Evolutionary conservation across 139 green algal species (phyloP).

Genomic region (Yamagishiella unicocca): DNA sequence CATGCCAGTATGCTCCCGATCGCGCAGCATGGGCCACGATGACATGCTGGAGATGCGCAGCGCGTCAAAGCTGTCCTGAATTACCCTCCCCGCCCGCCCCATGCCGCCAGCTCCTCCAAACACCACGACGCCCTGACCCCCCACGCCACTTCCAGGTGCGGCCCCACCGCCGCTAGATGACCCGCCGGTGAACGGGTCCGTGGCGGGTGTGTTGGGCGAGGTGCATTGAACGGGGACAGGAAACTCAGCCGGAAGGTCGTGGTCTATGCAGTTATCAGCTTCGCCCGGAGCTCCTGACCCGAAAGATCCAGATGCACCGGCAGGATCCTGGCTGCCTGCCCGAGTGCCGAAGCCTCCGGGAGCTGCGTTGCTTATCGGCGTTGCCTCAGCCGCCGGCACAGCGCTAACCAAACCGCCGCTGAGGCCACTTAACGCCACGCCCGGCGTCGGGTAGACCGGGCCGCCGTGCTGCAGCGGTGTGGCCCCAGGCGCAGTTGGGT

Average conservation of each 20-base stretch:
- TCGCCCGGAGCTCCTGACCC: too few species aligned
- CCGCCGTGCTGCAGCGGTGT: neutral
- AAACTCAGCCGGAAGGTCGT: neutral
- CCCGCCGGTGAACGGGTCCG: neutral
- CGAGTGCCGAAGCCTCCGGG: neutral
- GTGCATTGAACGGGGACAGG: slow-evolving; percentile 9
- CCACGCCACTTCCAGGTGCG: neutral
- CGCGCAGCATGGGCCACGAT: slow-evolving; percentile 1
- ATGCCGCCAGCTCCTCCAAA: neutral
- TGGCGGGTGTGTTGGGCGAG: neutral
- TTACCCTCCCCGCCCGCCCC: neutral
- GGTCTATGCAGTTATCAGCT: neutral
- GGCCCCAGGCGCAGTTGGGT: neutral
- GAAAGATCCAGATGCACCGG: too few species aligned
- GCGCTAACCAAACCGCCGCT: neutral
- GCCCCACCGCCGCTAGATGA: neutral
- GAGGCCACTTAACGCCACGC: neutral
- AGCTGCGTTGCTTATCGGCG: neutral
- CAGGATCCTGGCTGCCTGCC: too few species aligned
- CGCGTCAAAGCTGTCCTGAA: slow-evolving; percentile 8
- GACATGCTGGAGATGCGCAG: slow-evolving; percentile 35
- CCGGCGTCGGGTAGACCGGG: neutral
- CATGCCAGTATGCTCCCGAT: neutral
- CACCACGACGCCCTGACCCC: neutral
- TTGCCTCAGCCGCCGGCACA: neutral